These are phyloP conservation scores for Aschersonia sp. DNA, from an alignment of 2,329 filamentous ascomycete species.

Conservation along the genomic window DNA sequence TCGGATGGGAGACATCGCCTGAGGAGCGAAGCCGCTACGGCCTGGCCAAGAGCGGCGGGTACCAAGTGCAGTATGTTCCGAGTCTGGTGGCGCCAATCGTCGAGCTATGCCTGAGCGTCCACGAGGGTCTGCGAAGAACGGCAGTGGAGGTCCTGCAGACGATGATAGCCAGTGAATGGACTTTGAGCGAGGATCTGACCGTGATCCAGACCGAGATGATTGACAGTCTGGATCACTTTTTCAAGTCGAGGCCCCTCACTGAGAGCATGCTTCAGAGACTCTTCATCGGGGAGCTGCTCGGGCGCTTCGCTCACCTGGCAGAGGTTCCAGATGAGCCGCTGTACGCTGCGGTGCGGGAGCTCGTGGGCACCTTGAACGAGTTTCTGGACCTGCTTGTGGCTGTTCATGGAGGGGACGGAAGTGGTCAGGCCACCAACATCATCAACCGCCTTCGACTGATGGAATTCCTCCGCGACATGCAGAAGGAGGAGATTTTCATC, in stretches of 20 bases:
- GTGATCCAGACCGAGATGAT: constrained; percentile 95
- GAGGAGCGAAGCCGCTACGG: constrained; percentile 71
- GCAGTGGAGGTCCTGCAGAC: constrained; percentile 89
- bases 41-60: constrained; percentile 76
- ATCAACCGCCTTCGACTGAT: constrained; percentile 83
- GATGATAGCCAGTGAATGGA: constrained; percentile 99
- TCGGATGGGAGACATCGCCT: constrained; percentile 81
- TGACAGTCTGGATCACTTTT: constrained; percentile 77
- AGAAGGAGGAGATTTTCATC: constrained; percentile 92
- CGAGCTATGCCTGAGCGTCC: constrained; percentile 86
- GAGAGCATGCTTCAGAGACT: constrained; percentile 86
- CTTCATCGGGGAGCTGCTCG: constrained; percentile 74
- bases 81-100: constrained; percentile 82
- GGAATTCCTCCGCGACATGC: constrained; percentile 94
- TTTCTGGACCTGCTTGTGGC: constrained; percentile 82
- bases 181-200: constrained; percentile 78
- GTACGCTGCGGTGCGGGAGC: constrained; percentile 58
- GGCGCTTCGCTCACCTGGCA: constrained; percentile 60
- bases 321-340: constrained; percentile 55
- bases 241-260: constrained; percentile 76
- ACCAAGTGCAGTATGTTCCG: constrained; percentile 96
- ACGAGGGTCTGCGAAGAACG: constrained; percentile 77
- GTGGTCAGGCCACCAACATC: constrained; percentile 64
- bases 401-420: constrained; percentile 63
- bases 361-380: constrained; percentile 77